phyloP scores from a whole-genome alignment of 1,139 yeast genomes.

The Cylindricascospora bacillispora region DNA sequence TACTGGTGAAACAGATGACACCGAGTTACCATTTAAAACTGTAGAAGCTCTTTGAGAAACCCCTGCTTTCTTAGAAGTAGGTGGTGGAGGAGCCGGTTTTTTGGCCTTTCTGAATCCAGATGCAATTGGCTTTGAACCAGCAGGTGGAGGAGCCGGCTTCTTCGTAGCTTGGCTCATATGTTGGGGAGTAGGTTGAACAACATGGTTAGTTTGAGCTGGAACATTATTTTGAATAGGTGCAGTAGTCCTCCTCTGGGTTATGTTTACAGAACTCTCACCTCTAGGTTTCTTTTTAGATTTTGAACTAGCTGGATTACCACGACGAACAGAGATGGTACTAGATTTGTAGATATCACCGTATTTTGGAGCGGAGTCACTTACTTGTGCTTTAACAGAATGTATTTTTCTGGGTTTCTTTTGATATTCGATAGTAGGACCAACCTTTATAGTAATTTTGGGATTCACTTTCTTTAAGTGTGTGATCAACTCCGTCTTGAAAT shows the following conservation, averaged over 20 bases:
- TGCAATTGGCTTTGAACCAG: conserved; percentile 1
- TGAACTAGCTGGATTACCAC: conserved; percentile 68
- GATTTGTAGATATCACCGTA: conserved; percentile 75
- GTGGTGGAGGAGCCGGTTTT: conserved; percentile 27
- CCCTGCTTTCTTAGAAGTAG: no score
- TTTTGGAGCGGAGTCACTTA: conserved; percentile 47
- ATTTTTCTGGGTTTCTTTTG: conserved; percentile 85
- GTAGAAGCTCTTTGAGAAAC: conserved; percentile 15
- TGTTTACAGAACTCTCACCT: conserved; percentile 2
- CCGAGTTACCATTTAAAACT: conserved; percentile 11
- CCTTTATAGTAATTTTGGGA: conserved; percentile 44
- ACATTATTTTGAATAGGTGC: background rate
- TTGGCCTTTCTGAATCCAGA: conserved; percentile 10
- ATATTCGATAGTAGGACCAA: conserved; percentile 67
- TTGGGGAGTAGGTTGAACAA: background rate
- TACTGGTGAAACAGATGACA: no score
- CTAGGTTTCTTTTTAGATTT: conserved; percentile 61
- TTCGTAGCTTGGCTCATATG: no score
- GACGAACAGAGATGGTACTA: conserved; percentile 72
- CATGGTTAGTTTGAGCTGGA: background rate
- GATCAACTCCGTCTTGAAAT: conserved; percentile 80
- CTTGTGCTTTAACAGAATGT: conserved; percentile 58
- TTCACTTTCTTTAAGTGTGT: conserved; percentile 61
- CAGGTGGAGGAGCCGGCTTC: conserved; percentile 1
- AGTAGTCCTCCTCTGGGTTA: background rate